Evolutionary conservation across 148 eudicot species (phyloP), one percentile per base, ranked within the genome.

Genomic region (Silene latifolia): DNA sequence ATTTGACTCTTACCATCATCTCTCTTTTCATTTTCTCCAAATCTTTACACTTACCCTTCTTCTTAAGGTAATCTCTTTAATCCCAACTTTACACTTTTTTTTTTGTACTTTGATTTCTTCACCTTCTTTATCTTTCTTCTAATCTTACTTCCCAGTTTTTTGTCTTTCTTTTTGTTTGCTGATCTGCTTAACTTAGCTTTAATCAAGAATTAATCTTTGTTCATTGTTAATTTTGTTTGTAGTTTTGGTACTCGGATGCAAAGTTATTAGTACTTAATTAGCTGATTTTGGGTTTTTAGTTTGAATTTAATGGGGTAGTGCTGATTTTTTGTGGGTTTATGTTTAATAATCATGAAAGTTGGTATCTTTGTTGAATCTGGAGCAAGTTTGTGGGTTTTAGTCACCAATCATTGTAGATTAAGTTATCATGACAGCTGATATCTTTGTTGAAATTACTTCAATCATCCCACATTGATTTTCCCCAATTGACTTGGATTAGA

Each of bases 1-100:
- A 70, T 51, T 70, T 70, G 73, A 70, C 61, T 70, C 73, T 51
- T 53, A 53, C 11, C 48, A 5, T 66, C 69, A 39, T 66, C 69
- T 66, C 20, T n/a, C 21, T 35, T 12, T 20, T 14, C 42, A 23
- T 14, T 24, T 53, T 21, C 39, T 3, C 15, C 11, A 0, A 25
- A 39, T 66, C 48, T 64, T 39, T n/a, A 2, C 23, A 53, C 72
- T 69, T 68, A 9, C 25, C 21, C 19, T 15, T 14, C 61, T 25
- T 24, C 17, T 23, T 5, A 15, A 70, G 73, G 73, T 70, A 51
- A 12, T 2, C 20, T 70, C 53, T 23, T 70, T 53, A 51, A 47
- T 48, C 57, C 5, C 39, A 24, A 70, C 42, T 51, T 70, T 24
- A 2, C 29, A 44, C 67, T 18, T 68, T 46, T 68, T 68, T 67